A percentile compares a stretch with the other conserved stretches of the same genome.
These are phyloP conservation scores for Glaciozyma antarctica DNA, from an alignment of 768 basidiomycete species.

Conservation along the genomic window DNA sequence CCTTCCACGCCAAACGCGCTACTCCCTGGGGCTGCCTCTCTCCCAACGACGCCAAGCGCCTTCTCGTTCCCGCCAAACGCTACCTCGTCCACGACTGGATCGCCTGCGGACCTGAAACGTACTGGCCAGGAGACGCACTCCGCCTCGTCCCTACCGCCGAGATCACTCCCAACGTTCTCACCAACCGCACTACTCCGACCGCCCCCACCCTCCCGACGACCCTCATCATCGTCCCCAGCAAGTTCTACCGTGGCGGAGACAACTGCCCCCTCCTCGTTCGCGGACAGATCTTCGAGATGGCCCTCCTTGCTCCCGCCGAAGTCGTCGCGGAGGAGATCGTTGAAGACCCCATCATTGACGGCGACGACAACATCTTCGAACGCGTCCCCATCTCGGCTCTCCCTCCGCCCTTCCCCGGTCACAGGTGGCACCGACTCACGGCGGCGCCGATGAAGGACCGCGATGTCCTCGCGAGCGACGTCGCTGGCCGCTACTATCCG, in stretches of 20 bases:
- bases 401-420: conserved; percentile 13
- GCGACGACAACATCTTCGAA: too few species aligned
- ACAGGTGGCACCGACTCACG: conserved; percentile 17
- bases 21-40: neutral
- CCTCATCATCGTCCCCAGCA: conserved; percentile 11
- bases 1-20: neutral
- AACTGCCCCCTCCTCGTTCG: conserved; percentile 15
- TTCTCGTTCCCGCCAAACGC: neutral
- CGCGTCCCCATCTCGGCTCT: neutral
- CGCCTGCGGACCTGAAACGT: conserved; percentile 18
- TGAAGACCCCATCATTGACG: too few species aligned
- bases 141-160: conserved; percentile 10
- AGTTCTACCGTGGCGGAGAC: conserved; percentile 11
- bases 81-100: conserved; percentile 17
- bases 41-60: neutral
- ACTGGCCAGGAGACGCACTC: conserved; percentile 18
- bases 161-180: neutral
- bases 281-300: conserved; percentile 19
- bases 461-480: too few species aligned
- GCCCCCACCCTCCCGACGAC: neutral
- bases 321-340: neutral
- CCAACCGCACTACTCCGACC: neutral
- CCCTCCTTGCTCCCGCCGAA: neutral
- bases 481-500: neutral
- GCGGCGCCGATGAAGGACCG: neutral